Percentiles rank a stretch among this genome's conserved stretches.
phyloP scores from a whole-genome alignment of 108 stramenopile species.

The Cyclotella choctawhatcheeana region DNA sequence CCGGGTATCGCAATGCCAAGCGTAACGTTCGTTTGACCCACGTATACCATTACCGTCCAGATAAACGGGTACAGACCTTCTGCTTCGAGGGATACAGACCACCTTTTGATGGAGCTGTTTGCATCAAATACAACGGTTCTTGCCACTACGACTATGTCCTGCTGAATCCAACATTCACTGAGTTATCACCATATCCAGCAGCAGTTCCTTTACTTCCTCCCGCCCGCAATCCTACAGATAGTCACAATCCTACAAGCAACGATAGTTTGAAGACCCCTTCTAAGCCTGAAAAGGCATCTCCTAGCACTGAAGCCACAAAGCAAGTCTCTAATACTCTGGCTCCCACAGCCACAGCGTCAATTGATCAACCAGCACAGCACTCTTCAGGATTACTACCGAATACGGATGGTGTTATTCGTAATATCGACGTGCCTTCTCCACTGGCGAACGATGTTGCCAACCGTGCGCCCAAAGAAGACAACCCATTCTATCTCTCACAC shows the following conservation, averaged over 20 bases:
- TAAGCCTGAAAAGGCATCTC: too few relatives aligned
- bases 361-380: background rate
- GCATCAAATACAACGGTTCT: too few relatives aligned
- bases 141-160: too few relatives aligned
- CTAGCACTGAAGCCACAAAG: too few relatives aligned
- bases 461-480: background rate
- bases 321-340: background rate
- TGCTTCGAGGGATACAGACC: background rate
- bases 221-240: too few relatives aligned
- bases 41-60: too few relatives aligned
- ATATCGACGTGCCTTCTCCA: background rate
- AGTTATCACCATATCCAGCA: background rate
- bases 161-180: background rate
- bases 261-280: too few relatives aligned
- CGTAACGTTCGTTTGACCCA: too few relatives aligned
- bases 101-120: background rate
- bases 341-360: background rate
- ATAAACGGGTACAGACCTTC: too few relatives aligned
- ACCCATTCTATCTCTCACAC: background rate
- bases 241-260: too few relatives aligned
- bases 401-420: background rate
- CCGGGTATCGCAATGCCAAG: too few relatives aligned
- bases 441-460: background rate
- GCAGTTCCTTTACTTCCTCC: too few relatives aligned
- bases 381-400: background rate